Conservation (phyloP, 1,284 basidiomycete species). For the Neonothopanus nambi region DNA sequence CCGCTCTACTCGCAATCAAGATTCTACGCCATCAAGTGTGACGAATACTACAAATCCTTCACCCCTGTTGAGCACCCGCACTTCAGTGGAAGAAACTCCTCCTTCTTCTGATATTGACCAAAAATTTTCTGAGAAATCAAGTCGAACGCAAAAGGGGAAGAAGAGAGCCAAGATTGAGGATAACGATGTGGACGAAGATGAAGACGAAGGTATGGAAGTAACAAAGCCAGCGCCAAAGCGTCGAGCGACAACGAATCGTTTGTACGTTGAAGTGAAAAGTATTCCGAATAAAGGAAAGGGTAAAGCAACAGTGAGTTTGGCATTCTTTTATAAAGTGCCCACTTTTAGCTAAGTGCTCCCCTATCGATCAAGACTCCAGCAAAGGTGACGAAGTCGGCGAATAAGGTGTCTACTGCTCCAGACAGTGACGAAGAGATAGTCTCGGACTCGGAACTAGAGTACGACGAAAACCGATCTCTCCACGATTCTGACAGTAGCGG, state of each 20-base stretch:
- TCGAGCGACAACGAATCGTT: conserved; percentile 37
- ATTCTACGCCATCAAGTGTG: conserved; percentile 32
- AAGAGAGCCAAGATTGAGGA: conserved; percentile 22
- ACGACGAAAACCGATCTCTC: conserved; percentile 34
- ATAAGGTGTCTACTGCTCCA: conserved; percentile 17
- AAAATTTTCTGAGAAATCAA: conserved; percentile 18
- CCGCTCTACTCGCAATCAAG: conserved; percentile 14
- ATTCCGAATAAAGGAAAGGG: conserved; percentile 40
- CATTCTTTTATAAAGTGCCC: no score
- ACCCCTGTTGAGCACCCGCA: conserved; percentile 46
- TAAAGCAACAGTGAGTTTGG: conserved; percentile 22
- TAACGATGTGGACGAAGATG: conserved; percentile 15
- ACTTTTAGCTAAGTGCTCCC: not conserved
- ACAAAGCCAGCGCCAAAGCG: conserved; percentile 40
- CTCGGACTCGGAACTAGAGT: conserved; percentile 41
- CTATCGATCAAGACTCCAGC: not conserved
- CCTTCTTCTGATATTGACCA: conserved; percentile 36
- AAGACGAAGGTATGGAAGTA: conserved; percentile 3
- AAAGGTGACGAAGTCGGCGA: conserved; percentile 3
- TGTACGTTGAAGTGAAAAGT: conserved; percentile 47
- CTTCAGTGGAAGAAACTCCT: conserved; percentile 36
- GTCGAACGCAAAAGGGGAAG: conserved; percentile 17
- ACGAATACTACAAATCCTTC: conserved; percentile 34
- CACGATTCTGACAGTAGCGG: conserved; percentile 57
- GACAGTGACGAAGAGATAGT: conserved; percentile 30